Evolutionary conservation across 2,329 filamentous ascomycete species (phyloP), one percentile per base, ranked within the genome.

Genomic region (Penicillium sp.): DNA sequence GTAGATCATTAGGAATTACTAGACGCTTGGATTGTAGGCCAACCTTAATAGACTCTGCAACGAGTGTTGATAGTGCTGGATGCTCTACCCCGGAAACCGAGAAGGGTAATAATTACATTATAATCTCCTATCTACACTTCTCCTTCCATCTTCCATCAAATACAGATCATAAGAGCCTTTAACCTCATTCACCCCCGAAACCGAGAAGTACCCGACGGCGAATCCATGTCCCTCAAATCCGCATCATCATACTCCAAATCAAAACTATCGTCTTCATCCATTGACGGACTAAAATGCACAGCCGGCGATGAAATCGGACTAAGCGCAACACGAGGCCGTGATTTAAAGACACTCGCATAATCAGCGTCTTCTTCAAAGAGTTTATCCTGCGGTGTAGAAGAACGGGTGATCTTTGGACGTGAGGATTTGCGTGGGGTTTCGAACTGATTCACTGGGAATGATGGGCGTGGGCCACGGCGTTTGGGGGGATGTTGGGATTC

Each of bases 331-430:
- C 88, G 90, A 0, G 93, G 93, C 66, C 93, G 80, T 65, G 91
- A 93, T 78, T 89, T 91, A 75, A 97, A 97, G 1, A 97, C 89
- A 28, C 89, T 90, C 62, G 91, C 89, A 75, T 92, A 91, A 63
- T 96, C 92, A 4, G 85, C 83, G 67, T 92, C 88, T 58, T 89
- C 84, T 17, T 84, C 84, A 30, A 96, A 88, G 44, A 96, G 78
- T 65, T 89, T 85, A 71, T 94, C 89, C 0, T 85, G 83, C 9
- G 91, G 83, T 1, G 87, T 83, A 4, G 81, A 78, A 24, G 76
- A 78, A 62, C 79, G 65, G 22, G 74, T 53, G 30, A 47, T 57
- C 2, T 44, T 58, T 45, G 62, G 64, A 54, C 65, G 67, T 2
- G 63, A 65, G 44, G 68, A 58, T 54, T 78, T 81, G 3, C 78